Evolutionary conservation across 2,329 filamentous ascomycete genomes (phyloP).

Genomic region (Diaporthe eres): DNA sequence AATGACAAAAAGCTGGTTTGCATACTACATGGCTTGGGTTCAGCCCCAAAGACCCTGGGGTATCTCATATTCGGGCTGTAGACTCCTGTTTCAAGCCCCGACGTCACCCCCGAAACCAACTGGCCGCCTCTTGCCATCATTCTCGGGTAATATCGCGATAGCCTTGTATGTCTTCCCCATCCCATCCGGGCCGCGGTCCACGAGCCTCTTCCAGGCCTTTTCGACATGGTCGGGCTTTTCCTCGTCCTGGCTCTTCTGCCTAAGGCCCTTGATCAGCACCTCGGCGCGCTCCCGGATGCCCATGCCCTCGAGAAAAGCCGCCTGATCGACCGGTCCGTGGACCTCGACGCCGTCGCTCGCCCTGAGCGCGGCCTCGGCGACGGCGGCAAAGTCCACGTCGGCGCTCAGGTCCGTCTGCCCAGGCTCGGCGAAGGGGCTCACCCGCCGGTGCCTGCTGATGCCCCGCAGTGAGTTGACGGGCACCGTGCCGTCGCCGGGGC

Average conservation of each 20-base stretch:
- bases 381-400: constrained; percentile 91
- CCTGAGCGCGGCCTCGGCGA: constrained; percentile 84
- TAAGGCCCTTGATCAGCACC: constrained; percentile 69
- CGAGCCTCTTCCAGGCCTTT: constrained; percentile 82
- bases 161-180: constrained; percentile 98
- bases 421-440: constrained; percentile 84
- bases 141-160: constrained; percentile 89
- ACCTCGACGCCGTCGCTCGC: constrained; percentile 88
- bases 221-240: constrained; percentile 74
- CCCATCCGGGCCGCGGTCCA: constrained; percentile 85
- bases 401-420: constrained; percentile 91
- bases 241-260: constrained; percentile 36
- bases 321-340: constrained; percentile 92
- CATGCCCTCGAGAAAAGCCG: constrained; percentile 82
- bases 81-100: constrained; percentile 27
- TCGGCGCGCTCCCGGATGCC: constrained; percentile 85
- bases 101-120: constrained; percentile 92
- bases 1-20: constrained; percentile 1
- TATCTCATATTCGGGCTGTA: neutral
- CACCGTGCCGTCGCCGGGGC: constrained; percentile 78
- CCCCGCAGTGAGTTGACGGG: constrained; percentile 92
- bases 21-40: neutral
- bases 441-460: constrained; percentile 81
- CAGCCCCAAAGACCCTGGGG: neutral
- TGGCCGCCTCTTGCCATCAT: constrained; percentile 78